Base-by-base conservation (phyloP, 495 filamentous ascomycete species). In the Cairneyella variabilis region DNA sequence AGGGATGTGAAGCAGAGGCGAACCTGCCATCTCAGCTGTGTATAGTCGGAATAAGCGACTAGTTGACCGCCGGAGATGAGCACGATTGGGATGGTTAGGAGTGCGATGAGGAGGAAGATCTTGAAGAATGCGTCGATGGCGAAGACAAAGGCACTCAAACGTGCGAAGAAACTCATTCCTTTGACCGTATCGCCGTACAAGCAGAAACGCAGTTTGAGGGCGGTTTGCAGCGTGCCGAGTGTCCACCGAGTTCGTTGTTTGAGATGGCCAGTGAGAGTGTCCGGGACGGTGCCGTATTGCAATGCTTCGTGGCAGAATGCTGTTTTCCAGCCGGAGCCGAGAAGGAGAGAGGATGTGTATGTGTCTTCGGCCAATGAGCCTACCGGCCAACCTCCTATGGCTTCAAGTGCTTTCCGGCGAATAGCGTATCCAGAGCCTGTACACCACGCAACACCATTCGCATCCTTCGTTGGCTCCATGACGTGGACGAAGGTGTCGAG, bases 401-500 rank as follows among this genome's bases (percentile, higher is more conserved):
- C 63, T 39, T 77, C 68, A 12, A 82, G 64, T 16, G 76, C 76
- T 28, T 62, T 62, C 17, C 76, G 71, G 4, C 76, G 71, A 40
- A 75, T 60, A 14, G 76, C 64, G 48, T 75, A 80, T 25, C 78
- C 77, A 20, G 76, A 79, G 8, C 78, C 78, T 20, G 75, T 76
- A 52, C 76, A 77, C 76, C 74, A 77, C 23, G 75, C 74, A 63
- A 57, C 68, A 27, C 65, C 67, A 30, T 76, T 64, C 6, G 69
- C 65, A 59, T 80, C 74, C 57, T 78, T 78, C 43, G 76, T 71
- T n/a, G 68, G 69, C 51, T 78, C 74, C 44, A 71, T 71, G n/a
- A 75, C 69, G 59, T 74, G 69, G 20, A 71, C 67, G 59, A 77
- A 75, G 40, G 69, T 69, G 34, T 73, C 70, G 34, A 76, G 54